A percentile compares a stretch with the other conserved stretches of the same genome.
These are phyloP conservation scores for Pythium brassicae DNA, from an alignment of 352 stramenopile species.

Conservation along the genomic window DNA sequence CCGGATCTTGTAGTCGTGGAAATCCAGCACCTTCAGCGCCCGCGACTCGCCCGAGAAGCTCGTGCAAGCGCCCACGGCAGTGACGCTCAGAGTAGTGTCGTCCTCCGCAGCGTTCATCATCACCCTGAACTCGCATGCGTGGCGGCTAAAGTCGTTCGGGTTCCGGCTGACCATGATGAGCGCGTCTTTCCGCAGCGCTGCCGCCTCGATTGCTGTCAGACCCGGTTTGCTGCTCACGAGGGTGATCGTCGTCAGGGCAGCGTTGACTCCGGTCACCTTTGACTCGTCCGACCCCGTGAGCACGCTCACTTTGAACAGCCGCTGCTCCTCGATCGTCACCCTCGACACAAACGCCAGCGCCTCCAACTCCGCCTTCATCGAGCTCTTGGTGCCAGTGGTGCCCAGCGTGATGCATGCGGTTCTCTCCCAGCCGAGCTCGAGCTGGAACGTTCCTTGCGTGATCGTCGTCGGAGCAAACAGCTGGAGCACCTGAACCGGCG, in stretches of 20 bases:
- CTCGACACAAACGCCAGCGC: slow-evolving; percentile 37
- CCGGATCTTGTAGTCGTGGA: slow-evolving; percentile 67
- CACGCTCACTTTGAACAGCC: slow-evolving; percentile 55
- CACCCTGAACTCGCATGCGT: slow-evolving; percentile 59
- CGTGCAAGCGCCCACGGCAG: slow-evolving; percentile 20
- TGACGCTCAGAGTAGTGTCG: slow-evolving; percentile 30
- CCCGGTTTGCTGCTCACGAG: slow-evolving; percentile 27
- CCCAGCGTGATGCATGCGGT: slow-evolving; percentile 57
- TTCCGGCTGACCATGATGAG: slow-evolving; percentile 74
- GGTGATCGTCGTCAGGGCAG: slow-evolving; percentile 19
- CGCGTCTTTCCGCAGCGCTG: slow-evolving; percentile 19
- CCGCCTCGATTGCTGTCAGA: slow-evolving; percentile 29
- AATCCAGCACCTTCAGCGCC: slow-evolving; percentile 55
- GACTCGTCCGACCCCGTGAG: slow-evolving; percentile 34
- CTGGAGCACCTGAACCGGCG: slow-evolving; percentile 59
- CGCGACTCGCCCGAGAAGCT: slow-evolving; percentile 42
- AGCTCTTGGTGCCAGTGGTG: slow-evolving; percentile 16
- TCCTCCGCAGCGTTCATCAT: slow-evolving; percentile 7
- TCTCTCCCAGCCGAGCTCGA: slow-evolving; percentile 44
- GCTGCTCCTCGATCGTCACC: slow-evolving; percentile 46
- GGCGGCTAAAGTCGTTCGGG: slow-evolving; percentile 56
- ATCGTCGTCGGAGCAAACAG: slow-evolving; percentile 65
- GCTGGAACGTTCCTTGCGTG: slow-evolving; percentile 43
- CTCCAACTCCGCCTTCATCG: slow-evolving; percentile 34
- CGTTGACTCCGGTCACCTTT: slow-evolving; percentile 42